Percentiles rank a stretch among this genome's conserved stretches.
Conservation (phyloP, 1,139 yeast species). For the Magnusiomyces paraingens region DNA sequence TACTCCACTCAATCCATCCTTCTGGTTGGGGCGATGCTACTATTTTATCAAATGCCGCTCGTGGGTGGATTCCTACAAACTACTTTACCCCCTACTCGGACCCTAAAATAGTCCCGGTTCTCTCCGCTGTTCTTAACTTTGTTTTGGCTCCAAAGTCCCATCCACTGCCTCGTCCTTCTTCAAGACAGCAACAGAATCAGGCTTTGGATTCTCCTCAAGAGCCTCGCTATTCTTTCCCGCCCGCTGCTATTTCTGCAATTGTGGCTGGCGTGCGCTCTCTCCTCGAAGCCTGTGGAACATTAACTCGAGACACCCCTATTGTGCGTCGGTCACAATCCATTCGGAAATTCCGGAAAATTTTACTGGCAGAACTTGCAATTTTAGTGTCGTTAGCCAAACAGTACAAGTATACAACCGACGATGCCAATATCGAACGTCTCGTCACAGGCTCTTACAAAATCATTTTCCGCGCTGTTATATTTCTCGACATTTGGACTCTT, state of each 20-base stretch:
- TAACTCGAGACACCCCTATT: conserved; percentile 74
- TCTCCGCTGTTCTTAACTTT: conserved; percentile 71
- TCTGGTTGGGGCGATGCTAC: conserved; percentile 99
- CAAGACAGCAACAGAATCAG: conserved; percentile 1
- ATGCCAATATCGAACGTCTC: conserved; percentile 60
- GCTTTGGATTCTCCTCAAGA: not conserved
- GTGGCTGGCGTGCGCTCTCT: conserved; percentile 79
- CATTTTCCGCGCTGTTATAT: conserved; percentile 61
- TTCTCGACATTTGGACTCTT: conserved; percentile 63
- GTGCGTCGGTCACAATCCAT: conserved; percentile 67
- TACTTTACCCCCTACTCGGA: conserved; percentile 55
- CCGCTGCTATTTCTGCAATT: conserved; percentile 47
- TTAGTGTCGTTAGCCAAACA: conserved; percentile 83
- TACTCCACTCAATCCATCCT: conserved; percentile 81
- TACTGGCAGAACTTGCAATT: conserved; percentile 87
- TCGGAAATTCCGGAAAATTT: conserved; percentile 65
- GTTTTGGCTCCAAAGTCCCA: conserved; percentile 51
- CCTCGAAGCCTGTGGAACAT: conserved; percentile 72
- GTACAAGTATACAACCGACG: conserved; percentile 63
- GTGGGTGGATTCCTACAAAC: conserved; percentile 98
- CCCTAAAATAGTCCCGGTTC: conserved; percentile 48
- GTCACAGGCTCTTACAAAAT: conserved; percentile 71
- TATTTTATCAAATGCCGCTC: conserved; percentile 54
- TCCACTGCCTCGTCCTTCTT: conserved; percentile 17
- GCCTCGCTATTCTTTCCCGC: conserved; percentile 32